Base-by-base conservation (phyloP, 257 asterid species). In the Nicotiana noctiflora region DNA sequence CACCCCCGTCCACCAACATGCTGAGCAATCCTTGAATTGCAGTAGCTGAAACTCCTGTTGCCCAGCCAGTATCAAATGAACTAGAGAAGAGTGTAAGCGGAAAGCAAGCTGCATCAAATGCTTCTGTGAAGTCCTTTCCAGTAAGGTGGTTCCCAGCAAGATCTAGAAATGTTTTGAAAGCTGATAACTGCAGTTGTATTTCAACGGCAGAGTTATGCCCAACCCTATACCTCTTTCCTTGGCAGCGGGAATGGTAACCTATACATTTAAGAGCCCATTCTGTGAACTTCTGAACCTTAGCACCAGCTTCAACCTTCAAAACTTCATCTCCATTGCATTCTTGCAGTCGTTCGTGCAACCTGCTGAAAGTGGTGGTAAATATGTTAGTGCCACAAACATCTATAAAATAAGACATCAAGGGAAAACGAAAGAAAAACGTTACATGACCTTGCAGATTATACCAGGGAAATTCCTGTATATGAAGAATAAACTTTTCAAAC, bases 201-300 rank as follows among this genome's bases (percentile, higher is more conserved):
- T 92, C 99, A 77, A 82, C 85, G n/a, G 92, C 92, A 57, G 99
- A 84, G 87, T 86, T 91, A 76, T 88, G 91, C 62, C 90, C 97
- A 76, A 90, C 92, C 78, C 91, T 85, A 75, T 90, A 97, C 85
- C 90, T 88, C 82, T 89, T 93, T 77, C 94, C 97, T 82, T 91
- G 97, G 92, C 97, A 89, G 81, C 98, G 97, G 60, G 98, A 92
- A 83, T 95, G 99, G 89, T 93, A 92, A 70, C 99, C 94, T 86
- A 93, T 95, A 82, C 99, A 95, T 85, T 95, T 92, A 84, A 95
- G 95, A 82, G 99, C 99, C 99, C 99, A 95, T 82, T 93, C 99
- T 17, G 99, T 93, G 76, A 95, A 95, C 85, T 95, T 95, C 89
- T 91, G 97, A 77, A 95, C 99, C 86, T 95, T 95, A 67, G 97